phyloP scores from a whole-genome alignment of 2,329 filamentous ascomycete species.

The Tolypocladium guangdongense region DNA sequence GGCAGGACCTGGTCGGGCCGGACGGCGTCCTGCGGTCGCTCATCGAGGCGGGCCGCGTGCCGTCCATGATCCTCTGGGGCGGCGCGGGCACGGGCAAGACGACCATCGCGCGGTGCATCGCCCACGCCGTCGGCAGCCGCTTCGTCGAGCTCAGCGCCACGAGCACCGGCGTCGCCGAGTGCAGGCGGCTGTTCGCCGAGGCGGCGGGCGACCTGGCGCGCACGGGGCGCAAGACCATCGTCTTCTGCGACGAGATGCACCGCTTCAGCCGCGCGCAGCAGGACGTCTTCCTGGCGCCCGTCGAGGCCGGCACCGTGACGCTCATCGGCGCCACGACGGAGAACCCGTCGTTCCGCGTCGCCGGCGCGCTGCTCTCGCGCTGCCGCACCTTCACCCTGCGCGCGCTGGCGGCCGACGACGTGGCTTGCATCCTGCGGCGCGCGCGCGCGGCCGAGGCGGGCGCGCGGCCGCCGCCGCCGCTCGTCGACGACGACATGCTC shows the following conservation, averaged over 20 bases:
- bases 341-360: constrained; percentile 90
- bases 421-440: constrained; percentile 64
- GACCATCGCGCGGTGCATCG: constrained; percentile 85
- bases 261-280: constrained; percentile 87
- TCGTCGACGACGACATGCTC: constrained; percentile 70
- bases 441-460: constrained; percentile 54
- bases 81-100: constrained; percentile 75
- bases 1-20: constrained; percentile 82
- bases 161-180: constrained; percentile 75
- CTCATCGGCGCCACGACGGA: constrained; percentile 94
- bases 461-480: constrained; percentile 29
- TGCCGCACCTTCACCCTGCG: constrained; percentile 84
- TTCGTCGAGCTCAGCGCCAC: constrained; percentile 97
- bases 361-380: constrained; percentile 74
- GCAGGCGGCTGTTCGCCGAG: constrained; percentile 83
- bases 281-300: constrained; percentile 86
- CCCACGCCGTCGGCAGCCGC: constrained; percentile 66
- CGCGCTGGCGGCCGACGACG: constrained; percentile 60
- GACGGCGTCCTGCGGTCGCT: constrained; percentile 75
- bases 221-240: constrained; percentile 82
- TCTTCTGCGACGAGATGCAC: constrained; percentile 97
- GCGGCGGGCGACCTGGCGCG: constrained; percentile 69
- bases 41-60: constrained; percentile 76
- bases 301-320: constrained; percentile 82
- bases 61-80: constrained; percentile 94